Conservation (phyloP, 306 rosid genomes). For the Casuarina cunninghamiana region DNA sequence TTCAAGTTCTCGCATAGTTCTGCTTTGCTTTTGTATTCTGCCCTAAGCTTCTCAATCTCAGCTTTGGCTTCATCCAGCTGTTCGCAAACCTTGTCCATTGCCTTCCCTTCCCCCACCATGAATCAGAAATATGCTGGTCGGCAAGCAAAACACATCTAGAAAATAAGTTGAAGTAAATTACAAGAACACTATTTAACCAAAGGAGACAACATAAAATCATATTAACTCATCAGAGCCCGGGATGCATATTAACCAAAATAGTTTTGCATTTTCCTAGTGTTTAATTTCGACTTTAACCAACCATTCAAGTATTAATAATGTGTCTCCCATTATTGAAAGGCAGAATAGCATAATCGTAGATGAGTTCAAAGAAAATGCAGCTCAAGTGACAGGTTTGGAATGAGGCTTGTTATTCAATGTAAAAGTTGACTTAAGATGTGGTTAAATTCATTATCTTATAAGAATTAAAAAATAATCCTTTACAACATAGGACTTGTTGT, state of each 20-base stretch:
- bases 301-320: not conserved
- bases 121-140: constrained; percentile 18
- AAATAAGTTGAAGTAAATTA: not conserved
- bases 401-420: not conserved
- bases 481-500: no score
- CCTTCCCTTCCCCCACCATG: constrained; percentile 24
- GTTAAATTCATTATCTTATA: no score
- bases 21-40: constrained; percentile 50
- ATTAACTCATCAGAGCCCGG: not conserved
- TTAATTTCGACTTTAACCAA: not conserved
- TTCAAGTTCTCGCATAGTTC: constrained; percentile 54
- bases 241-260: not conserved
- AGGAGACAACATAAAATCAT: not conserved
- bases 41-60: constrained; percentile 60
- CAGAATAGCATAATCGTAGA: not conserved
- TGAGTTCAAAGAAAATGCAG: no score
- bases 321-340: not conserved
- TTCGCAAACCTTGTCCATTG: constrained; percentile 60
- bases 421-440: no score
- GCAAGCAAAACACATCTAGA: not conserved
- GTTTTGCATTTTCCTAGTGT: not conserved
- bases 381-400: not conserved
- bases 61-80: constrained; percentile 70
- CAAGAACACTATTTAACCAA: not conserved
- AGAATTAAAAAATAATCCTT: no score